These are phyloP conservation scores for Globisporangium spinosum DNA, from an alignment of 352 stramenopile species.

Conservation along the genomic window DNA sequence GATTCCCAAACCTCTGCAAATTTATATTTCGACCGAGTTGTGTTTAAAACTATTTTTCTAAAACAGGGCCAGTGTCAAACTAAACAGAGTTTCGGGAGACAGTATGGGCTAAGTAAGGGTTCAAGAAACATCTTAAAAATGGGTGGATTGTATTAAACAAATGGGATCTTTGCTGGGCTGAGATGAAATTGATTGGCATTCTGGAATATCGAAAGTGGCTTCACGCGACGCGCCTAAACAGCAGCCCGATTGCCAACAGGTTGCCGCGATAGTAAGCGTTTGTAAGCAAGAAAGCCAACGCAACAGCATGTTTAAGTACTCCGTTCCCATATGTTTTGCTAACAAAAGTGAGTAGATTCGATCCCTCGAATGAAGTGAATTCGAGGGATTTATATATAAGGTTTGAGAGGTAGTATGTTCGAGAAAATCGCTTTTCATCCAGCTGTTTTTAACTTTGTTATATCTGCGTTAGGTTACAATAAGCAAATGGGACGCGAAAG, in stretches of 20 bases:
- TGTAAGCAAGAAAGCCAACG: too few species aligned
- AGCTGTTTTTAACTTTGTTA: not conserved
- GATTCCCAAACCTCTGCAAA: not conserved
- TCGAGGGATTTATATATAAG: not conserved
- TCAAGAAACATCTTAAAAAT: not conserved
- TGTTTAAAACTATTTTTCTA: not conserved
- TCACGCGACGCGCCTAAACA: not conserved
- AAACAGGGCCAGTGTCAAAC: not conserved
- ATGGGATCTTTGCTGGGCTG: not conserved
- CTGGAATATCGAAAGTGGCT: not conserved
- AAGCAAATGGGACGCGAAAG: conserved; percentile 1
- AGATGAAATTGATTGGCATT: conserved; percentile 4
- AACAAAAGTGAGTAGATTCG: too few species aligned
- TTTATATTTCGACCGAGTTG: not conserved
- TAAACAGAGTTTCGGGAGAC: not conserved
- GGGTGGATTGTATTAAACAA: not conserved
- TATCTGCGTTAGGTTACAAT: conserved; percentile 9
- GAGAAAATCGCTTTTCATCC: not conserved
- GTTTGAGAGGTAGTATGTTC: not conserved
- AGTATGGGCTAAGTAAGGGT: not conserved
- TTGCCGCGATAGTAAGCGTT: not conserved
- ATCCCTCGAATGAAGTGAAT: too few species aligned
- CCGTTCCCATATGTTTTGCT: too few species aligned
- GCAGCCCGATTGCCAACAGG: too few species aligned
- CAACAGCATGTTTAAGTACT: too few species aligned